Percentiles rank a stretch among this genome's conserved stretches.
Conservation (phyloP, 768 basidiomycete species). For the Goffeauzyma gilvescens region DNA sequence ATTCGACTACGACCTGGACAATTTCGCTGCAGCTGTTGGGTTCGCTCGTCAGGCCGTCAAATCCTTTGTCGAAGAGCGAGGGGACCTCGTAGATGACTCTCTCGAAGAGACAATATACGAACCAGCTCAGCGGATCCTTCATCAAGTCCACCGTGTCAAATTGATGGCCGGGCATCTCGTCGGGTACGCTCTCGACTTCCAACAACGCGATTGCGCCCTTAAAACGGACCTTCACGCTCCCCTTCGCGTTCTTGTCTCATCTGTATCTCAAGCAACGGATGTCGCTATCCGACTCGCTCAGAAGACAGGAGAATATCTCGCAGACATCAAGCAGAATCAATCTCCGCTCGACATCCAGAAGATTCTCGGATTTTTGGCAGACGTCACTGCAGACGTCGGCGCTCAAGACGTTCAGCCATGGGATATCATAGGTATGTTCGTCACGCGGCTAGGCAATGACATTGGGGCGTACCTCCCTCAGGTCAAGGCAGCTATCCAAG, state of each 20-base stretch:
- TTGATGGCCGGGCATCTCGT: slow-evolving; percentile 55
- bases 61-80: slow-evolving; percentile 55
- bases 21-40: slow-evolving; percentile 78
- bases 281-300: slow-evolving; percentile 80
- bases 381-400: slow-evolving; percentile 52
- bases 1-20: slow-evolving; percentile 81
- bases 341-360: slow-evolving; percentile 54
- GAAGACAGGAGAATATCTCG: slow-evolving; percentile 66
- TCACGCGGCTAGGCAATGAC: slow-evolving; percentile 52
- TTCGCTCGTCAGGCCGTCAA: slow-evolving; percentile 70
- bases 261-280: slow-evolving; percentile 62
- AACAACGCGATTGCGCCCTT: slow-evolving; percentile 50
- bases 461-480: slow-evolving; percentile 49
- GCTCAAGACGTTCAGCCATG: slow-evolving; percentile 47
- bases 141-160: slow-evolving; percentile 65
- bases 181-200: slow-evolving; percentile 63
- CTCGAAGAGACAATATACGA: slow-evolving; percentile 57
- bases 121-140: slow-evolving; percentile 63
- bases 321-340: slow-evolving; percentile 60
- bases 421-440: slow-evolving; percentile 55
- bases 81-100: slow-evolving; percentile 32
- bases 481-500: slow-evolving; percentile 42
- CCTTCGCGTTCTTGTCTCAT: slow-evolving; percentile 18
- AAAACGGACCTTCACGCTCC: slow-evolving; percentile 31
- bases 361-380: slow-evolving; percentile 51